phyloP scores from a whole-genome alignment of 2,329 filamentous ascomycete species.

The Fusarium xyrophilum region DNA sequence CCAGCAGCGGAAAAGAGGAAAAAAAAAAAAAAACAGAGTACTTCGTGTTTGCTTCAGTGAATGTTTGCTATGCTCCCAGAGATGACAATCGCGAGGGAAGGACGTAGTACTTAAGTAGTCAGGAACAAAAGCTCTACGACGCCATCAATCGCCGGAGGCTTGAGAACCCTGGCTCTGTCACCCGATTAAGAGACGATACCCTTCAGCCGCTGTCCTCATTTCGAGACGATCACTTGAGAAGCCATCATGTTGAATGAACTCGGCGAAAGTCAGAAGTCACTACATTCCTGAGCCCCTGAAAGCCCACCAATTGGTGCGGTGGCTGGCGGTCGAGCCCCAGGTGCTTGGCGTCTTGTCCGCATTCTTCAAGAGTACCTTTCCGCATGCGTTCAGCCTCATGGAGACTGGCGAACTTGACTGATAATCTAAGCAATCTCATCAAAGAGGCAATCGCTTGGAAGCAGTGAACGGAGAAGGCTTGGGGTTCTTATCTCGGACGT shows the following conservation, averaged over 20 bases:
- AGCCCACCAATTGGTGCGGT: not conserved
- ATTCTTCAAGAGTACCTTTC: not conserved
- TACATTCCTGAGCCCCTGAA: not conserved
- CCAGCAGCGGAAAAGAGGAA: not conserved
- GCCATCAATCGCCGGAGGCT: not conserved
- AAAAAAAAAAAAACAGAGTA: not conserved
- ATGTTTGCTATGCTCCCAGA: accelerated
- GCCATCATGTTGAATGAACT: not conserved
- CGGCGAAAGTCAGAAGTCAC: not conserved
- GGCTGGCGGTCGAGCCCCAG: not conserved
- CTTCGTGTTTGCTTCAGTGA: not conserved
- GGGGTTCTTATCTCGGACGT: accelerated
- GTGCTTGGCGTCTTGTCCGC: not conserved
- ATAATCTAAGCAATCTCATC: accelerated
- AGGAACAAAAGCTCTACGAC: not conserved
- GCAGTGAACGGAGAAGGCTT: accelerated
- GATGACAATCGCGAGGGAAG: not conserved
- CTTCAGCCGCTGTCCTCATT: not conserved
- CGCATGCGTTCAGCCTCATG: not conserved
- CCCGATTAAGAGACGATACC: not conserved
- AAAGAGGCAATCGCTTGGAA: accelerated
- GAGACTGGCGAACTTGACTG: no score
- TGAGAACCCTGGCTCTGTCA: not conserved
- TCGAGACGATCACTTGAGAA: not conserved
- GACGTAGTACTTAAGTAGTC: not conserved